phyloP scores from a whole-genome alignment of 2,329 filamentous ascomycete species.

The Fusarium nematophilum region DNA sequence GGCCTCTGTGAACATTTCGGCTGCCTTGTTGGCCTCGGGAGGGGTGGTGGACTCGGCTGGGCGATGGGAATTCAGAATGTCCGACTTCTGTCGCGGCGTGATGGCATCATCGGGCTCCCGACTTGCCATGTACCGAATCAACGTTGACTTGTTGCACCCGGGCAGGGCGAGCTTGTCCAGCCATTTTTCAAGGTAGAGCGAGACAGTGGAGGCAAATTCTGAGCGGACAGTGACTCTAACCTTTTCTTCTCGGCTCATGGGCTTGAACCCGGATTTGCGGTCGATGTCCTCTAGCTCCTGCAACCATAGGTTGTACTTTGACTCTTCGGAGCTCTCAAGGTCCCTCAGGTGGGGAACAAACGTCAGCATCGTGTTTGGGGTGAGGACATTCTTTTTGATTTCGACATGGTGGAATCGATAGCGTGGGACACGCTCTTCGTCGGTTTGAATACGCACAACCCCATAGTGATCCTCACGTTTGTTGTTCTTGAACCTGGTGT shows the following conservation, averaged over 20 bases:
- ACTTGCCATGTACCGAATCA: conserved; percentile 65
- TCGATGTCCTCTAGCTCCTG: conserved; percentile 69
- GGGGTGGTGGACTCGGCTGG: conserved; percentile 52
- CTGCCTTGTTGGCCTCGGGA: conserved; percentile 56
- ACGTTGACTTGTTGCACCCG: conserved; percentile 62
- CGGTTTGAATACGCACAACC: conserved; percentile 61
- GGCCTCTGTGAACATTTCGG: conserved; percentile 65
- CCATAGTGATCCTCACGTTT: conserved; percentile 55
- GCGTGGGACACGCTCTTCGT: conserved; percentile 64
- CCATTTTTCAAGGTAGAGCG: conserved; percentile 67
- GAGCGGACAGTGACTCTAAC: conserved; percentile 60
- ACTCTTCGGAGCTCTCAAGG: conserved; percentile 66
- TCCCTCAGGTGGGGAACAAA: conserved; percentile 71
- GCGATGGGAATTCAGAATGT: conserved; percentile 61
- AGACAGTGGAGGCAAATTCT: conserved; percentile 63
- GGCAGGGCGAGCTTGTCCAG: conserved; percentile 61
- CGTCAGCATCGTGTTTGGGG: conserved; percentile 69
- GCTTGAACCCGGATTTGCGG: conserved; percentile 66
- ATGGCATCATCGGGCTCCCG: conserved; percentile 60
- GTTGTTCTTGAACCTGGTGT: conserved; percentile 57
- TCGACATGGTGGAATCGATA: conserved; percentile 71
- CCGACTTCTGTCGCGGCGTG: conserved; percentile 66
- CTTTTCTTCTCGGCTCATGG: conserved; percentile 64
- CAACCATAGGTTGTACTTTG: conserved; percentile 66
- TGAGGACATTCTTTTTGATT: conserved; percentile 69